A percentile compares a stretch with the other conserved stretches of the same genome.
Evolutionary conservation across 805 yeast species (phyloP).

Genomic region (Candida nitratophila): DNA sequence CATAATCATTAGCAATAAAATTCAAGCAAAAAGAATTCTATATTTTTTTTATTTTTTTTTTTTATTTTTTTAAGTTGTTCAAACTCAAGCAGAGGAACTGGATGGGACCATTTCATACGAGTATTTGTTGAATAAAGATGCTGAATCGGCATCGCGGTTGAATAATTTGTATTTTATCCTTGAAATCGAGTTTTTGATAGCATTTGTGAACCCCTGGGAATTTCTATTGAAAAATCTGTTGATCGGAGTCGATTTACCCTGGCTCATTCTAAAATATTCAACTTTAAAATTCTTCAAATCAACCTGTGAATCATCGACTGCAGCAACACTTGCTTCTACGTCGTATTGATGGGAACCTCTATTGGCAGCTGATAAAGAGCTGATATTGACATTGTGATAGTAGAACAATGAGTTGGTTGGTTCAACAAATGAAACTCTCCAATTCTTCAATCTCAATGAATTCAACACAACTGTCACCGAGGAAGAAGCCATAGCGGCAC

Average conservation of each 20-base stretch:
- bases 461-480: constrained; percentile 83
- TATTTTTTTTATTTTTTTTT: too few species aligned
- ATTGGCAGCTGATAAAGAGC: not conserved
- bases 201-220: not conserved
- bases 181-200: not conserved
- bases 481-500: constrained; percentile 88
- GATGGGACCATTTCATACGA: not conserved
- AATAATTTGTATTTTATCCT: not conserved
- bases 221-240: not conserved
- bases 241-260: not conserved
- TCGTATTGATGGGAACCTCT: not conserved
- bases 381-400: not conserved
- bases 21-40: too few species aligned
- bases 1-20: too few species aligned
- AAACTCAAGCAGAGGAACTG: not conserved
- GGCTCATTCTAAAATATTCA: not conserved
- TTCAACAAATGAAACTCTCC: constrained; percentile 35
- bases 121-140: not conserved
- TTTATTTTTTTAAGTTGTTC: not conserved
- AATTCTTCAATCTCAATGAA: constrained; percentile 63
- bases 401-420: not conserved
- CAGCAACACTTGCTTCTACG: not conserved
- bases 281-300: not conserved
- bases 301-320: not conserved
- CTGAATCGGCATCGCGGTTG: not conserved